phyloP scores from a whole-genome alignment of 495 filamentous ascomycete genomes.

The Daldinia childiae region DNA sequence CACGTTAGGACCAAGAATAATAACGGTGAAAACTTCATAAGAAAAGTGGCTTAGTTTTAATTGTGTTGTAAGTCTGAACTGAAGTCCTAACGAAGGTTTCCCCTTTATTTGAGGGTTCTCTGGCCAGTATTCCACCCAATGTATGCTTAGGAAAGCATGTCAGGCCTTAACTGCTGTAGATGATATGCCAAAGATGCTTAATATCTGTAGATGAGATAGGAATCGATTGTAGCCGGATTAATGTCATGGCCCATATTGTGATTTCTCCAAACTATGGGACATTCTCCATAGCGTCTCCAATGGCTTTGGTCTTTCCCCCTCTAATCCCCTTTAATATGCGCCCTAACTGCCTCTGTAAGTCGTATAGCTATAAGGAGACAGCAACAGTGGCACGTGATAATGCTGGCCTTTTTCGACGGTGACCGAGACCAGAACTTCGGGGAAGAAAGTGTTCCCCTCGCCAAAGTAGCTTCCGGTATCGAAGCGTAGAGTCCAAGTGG shows the following conservation, averaged over 20 bases:
- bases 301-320: neutral
- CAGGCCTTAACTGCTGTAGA: neutral
- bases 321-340: neutral
- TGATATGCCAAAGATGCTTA: slow-evolving; percentile 1
- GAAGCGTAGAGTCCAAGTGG: slow-evolving; percentile 77
- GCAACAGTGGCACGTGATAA: slow-evolving; percentile 90
- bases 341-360: slow-evolving; percentile 83
- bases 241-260: neutral
- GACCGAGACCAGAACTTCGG: slow-evolving; percentile 89
- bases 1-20: neutral
- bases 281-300: neutral
- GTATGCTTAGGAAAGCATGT: neutral
- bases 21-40: neutral
- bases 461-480: slow-evolving; percentile 82
- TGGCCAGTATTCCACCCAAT: neutral
- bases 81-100: slow-evolving; percentile 29
- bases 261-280: neutral
- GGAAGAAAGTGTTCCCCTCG: slow-evolving; percentile 81
- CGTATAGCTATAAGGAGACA: slow-evolving; percentile 91
- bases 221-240: slow-evolving; percentile 1
- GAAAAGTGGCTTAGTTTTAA: slow-evolving; percentile 1
- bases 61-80: slow-evolving; percentile 8
- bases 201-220: neutral
- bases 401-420: slow-evolving; percentile 76
- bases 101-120: neutral